These are phyloP conservation scores for Pichia sp. DNA, from an alignment of 1,139 yeast genomes.

Conservation along the genomic window DNA sequence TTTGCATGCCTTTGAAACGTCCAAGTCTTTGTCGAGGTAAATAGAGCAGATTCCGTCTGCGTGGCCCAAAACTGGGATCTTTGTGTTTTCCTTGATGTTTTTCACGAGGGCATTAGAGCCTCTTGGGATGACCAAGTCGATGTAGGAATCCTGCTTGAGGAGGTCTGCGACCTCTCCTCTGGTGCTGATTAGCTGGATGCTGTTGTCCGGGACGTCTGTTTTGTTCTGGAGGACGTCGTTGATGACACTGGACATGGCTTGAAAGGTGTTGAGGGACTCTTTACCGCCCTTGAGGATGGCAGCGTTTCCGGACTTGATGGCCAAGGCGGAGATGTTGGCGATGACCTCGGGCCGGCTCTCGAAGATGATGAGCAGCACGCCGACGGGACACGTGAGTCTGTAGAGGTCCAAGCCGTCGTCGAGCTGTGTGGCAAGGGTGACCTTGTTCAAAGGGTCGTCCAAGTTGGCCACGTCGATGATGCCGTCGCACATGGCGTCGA, in stretches of 20 bases:
- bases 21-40: slow-evolving; percentile 73
- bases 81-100: slow-evolving; percentile 77
- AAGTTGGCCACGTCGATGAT: slow-evolving; percentile 83
- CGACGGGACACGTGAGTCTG: slow-evolving; percentile 89
- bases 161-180: slow-evolving; percentile 87
- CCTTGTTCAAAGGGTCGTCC: slow-evolving; percentile 86
- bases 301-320: slow-evolving; percentile 91
- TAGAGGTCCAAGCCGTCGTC: slow-evolving; percentile 83
- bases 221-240: slow-evolving; percentile 50
- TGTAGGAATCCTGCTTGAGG: slow-evolving; percentile 77
- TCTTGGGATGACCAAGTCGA: slow-evolving; percentile 94
- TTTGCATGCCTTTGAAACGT: slow-evolving; percentile 66
- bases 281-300: slow-evolving; percentile 98
- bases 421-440: slow-evolving; percentile 73
- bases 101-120: slow-evolving; percentile 91
- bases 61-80: slow-evolving; percentile 96
- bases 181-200: slow-evolving; percentile 82
- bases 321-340: slow-evolving; percentile 93
- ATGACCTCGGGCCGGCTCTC: slow-evolving; percentile 98
- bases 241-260: slow-evolving; percentile 72
- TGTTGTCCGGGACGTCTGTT: slow-evolving; percentile 69
- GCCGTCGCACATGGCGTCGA: slow-evolving; percentile 91
- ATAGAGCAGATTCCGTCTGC: slow-evolving; percentile 97
- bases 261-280: slow-evolving; percentile 81
- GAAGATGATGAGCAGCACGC: slow-evolving; percentile 86